phyloP scores from a whole-genome alignment of 129 eudicot species.

The Solidago caesia region DNA sequence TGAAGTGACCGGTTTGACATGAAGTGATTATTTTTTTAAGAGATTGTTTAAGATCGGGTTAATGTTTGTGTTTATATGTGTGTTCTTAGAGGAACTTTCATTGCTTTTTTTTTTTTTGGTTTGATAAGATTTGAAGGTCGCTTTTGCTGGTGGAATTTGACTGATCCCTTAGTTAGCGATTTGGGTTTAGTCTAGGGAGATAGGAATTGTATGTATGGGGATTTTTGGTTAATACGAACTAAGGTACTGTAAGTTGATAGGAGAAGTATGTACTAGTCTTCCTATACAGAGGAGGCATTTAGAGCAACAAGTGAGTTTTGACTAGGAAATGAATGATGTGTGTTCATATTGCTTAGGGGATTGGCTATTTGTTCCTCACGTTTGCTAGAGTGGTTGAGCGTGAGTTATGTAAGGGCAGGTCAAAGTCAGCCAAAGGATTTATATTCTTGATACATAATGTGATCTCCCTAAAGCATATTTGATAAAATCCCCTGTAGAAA shows the following conservation, averaged over 20 bases:
- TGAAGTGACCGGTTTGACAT: conserved; percentile 10
- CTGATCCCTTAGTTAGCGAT: neutral
- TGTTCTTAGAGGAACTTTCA: neutral
- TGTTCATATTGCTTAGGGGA: neutral
- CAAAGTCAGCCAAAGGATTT: neutral
- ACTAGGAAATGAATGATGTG: neutral
- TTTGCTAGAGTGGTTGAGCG: neutral
- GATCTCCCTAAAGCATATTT: neutral
- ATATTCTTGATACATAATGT: neutral
- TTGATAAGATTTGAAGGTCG: neutral
- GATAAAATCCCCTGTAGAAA: neutral
- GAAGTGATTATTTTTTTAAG: neutral
- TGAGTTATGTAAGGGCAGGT: neutral
- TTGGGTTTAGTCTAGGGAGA: neutral
- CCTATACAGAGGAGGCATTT: neutral
- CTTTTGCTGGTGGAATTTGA: neutral
- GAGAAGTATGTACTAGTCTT: neutral
- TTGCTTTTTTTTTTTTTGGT: neutral
- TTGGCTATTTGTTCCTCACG: neutral
- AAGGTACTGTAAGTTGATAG: neutral
- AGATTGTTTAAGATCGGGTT: neutral
- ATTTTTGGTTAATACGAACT: neutral
- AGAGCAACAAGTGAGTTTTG: neutral
- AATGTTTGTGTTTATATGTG: neutral
- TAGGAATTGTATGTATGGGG: neutral